Base-by-base conservation (phyloP, 2,329 filamentous ascomycete genomes). In the Akanthomyces uredinophilus region DNA sequence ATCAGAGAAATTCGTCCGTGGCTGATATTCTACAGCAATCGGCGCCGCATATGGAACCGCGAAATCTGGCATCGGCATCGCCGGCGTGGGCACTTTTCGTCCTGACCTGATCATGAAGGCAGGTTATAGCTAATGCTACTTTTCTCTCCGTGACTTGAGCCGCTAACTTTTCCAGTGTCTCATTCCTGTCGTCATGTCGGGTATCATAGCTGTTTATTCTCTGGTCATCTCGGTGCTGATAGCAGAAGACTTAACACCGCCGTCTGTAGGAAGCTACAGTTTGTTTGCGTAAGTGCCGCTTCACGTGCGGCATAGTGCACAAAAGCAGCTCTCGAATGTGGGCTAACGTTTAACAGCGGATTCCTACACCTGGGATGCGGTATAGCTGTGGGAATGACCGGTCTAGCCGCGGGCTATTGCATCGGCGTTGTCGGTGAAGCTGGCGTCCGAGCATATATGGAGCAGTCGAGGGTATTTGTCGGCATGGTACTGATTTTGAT, bases 401-500 rank as follows among this genome's bases (percentile, higher is more conserved):
- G 95, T 70, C 83, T 98, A 58, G 93, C 95, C 37, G 95, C 95
- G 64, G 95, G 95, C 60, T 99, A 98, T 78, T 91, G 92, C 64
- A 99, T 99, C 75, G 95, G 95, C 61, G 86, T 96, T 65, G 94
- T 99, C 24, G 95, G 95, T 68, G 96, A 99, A 79, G 89, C 88
- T 78, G 93, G 95, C 64, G 94, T 98, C 59, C 87, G 95, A 69
- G 88, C 92, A 62, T 98, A 96, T 79, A 96, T 99, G 92, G 87
- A 92, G 71, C 95, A 99, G 77, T 96, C 91, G 55, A 86, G 94
- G 66, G 90, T 99, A 67, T 99, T 97, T 70, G 95, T 99, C 55
- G 95, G 95, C 76, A 98, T 98, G 95, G 94, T 99, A 52, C 79
- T 99, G 70, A 98, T 98, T 69, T 84, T 98, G 66, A 99, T 99